These are phyloP conservation scores for Litsea cubeba DNA, from an alignment of 164 flowering plant species.

Conservation along the genomic window DNA sequence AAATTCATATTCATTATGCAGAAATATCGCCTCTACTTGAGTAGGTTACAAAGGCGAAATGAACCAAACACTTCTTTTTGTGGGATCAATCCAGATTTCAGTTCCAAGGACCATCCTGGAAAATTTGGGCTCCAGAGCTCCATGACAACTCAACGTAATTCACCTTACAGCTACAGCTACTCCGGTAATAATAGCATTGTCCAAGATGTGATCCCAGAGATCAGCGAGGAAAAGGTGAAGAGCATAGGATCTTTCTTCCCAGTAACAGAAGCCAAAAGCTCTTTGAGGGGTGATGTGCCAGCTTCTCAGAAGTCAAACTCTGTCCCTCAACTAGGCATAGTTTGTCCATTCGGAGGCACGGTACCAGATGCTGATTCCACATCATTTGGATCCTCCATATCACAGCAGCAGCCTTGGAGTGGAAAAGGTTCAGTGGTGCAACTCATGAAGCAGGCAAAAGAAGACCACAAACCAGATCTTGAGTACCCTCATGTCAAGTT, in stretches of 20 bases:
- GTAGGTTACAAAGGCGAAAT: slow-evolving; percentile 69
- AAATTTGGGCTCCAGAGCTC: slow-evolving; percentile 38
- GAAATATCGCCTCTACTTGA: slow-evolving; percentile 92
- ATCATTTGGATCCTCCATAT: slow-evolving; percentile 26
- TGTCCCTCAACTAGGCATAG: slow-evolving; percentile 18
- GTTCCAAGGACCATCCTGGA: slow-evolving; percentile 37
- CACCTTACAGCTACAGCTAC: slow-evolving; percentile 24
- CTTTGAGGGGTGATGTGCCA: slow-evolving; percentile 22
- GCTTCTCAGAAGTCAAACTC: slow-evolving; percentile 25
- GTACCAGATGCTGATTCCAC: slow-evolving; percentile 26
- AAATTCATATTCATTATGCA: slow-evolving; percentile 31
- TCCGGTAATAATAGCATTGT: slow-evolving; percentile 25
- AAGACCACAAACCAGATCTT: slow-evolving; percentile 27
- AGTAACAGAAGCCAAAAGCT: slow-evolving; percentile 23
- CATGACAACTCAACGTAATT: slow-evolving; percentile 20
- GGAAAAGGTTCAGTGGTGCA: slow-evolving; percentile 31
- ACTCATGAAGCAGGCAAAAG: slow-evolving; percentile 21
- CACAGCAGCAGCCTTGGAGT: slow-evolving; percentile 35
- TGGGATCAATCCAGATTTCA: slow-evolving; percentile 41
- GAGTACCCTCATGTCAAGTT: neutral
- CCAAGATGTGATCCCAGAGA: slow-evolving; percentile 29
- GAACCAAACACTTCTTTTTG: slow-evolving; percentile 36
- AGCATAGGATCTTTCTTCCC: slow-evolving; percentile 24
- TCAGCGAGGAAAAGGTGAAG: slow-evolving; percentile 27
- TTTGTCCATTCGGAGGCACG: slow-evolving; percentile 22